These are phyloP conservation scores for Spencermartinsiella europaea DNA, from an alignment of 805 yeast genomes.

Conservation along the genomic window DNA sequence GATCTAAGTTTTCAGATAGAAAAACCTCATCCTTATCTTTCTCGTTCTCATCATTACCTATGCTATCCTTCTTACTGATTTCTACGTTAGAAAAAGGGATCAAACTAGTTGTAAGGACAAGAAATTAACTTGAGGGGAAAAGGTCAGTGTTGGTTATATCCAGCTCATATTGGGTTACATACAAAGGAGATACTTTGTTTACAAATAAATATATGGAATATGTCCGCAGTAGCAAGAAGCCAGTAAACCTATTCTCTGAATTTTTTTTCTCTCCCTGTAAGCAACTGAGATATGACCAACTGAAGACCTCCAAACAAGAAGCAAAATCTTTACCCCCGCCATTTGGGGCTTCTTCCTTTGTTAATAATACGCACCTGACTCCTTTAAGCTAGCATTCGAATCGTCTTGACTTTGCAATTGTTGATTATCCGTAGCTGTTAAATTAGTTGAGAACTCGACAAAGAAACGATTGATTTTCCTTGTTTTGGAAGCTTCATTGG, in stretches of 20 bases:
- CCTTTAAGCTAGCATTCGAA: too few species aligned
- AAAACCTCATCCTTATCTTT: background rate
- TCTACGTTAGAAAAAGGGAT: background rate
- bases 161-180: background rate
- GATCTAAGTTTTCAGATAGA: background rate
- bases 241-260: background rate
- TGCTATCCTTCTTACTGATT: background rate
- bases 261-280: background rate
- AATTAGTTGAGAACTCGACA: background rate
- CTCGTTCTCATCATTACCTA: background rate
- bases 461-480: background rate
- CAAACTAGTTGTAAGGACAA: too few species aligned
- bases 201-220: background rate
- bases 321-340: too few species aligned
- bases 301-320: background rate
- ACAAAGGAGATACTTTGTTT: background rate
- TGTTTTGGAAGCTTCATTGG: background rate
- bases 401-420: background rate
- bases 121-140: too few species aligned
- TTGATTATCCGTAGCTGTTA: background rate
- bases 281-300: background rate
- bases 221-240: background rate
- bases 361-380: slow-evolving; percentile 4
- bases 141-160: too few species aligned
- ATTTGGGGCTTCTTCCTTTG: background rate